Percentiles rank a stretch among this genome's conserved stretches.
These are phyloP conservation scores for Malus hybrid DNA, from an alignment of 331 rosid genomes.

Conservation along the genomic window DNA sequence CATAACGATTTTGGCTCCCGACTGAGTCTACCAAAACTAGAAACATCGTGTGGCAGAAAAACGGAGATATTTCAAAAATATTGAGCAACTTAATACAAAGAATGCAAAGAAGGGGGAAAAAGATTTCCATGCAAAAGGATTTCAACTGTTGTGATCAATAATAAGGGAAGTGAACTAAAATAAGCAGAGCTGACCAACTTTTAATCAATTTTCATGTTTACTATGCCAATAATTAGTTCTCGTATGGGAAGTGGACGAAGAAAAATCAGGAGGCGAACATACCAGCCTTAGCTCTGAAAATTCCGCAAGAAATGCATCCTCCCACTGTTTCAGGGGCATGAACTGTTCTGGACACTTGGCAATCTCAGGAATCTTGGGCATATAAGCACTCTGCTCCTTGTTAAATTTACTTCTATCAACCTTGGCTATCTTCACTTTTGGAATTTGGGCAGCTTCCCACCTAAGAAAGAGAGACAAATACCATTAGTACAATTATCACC, in stretches of 20 bases:
- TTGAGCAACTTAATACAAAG: background rate
- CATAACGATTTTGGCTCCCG: background rate
- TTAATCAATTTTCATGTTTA: background rate
- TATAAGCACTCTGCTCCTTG: conserved; percentile 73
- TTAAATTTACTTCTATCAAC: conserved; percentile 51
- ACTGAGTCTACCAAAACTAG: background rate
- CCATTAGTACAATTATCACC: background rate
- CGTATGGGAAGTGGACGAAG: background rate
- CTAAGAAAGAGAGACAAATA: conserved; percentile 22
- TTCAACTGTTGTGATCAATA: background rate
- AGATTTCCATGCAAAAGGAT: background rate
- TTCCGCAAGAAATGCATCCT: conserved; percentile 68
- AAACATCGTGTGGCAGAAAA: background rate
- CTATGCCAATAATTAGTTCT: background rate
- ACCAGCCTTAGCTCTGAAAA: conserved; percentile 71
- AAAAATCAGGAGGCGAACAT: conserved; percentile 12
- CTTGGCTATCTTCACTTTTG: conserved; percentile 80
- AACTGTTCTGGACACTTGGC: conserved; percentile 73
- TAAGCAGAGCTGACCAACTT: background rate
- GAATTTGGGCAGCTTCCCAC: conserved; percentile 89
- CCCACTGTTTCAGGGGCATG: conserved; percentile 74
- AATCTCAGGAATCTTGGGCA: conserved; percentile 87
- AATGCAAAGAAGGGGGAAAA: background rate
- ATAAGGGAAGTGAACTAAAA: background rate
- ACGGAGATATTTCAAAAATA: background rate